Base-by-base conservation (phyloP, 108 stramenopile species). In the Fistulifera solaris region DNA sequence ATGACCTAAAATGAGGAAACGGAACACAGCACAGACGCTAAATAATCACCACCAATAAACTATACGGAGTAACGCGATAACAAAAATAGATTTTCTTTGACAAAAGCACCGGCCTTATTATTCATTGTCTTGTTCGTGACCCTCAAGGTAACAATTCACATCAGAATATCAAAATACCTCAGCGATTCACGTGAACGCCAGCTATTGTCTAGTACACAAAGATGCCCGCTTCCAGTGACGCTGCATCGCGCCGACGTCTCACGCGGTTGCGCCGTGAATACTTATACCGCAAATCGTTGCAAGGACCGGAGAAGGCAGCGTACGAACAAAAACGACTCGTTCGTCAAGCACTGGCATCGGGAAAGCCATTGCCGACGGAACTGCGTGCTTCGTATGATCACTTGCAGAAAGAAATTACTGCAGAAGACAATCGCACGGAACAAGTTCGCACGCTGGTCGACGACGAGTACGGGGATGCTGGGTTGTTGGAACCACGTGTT, bases 221-320 rank as follows among this genome's bases (percentile, higher is more conserved):
- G n/a, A n/a, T n/a, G n/a, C 61, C 72, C 28, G 45, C 74, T 23
- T 68, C 80, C 8, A 50, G 65, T 46, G 56, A 77, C 27, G 68
- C 85, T 26, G 85, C 89, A 17, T 91, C 89, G 15, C 75, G 67
- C 27, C 90, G 98, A 41, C 87, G 96, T 24, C 83, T 95, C 48
- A 89, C 95, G 12, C 89, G 98, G n/a, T 66, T 98, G 19, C 93
- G 97, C 23, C 88, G 97, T 55, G 98, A 99, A 60, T 99, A 97
- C 58, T 69, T 99, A 24, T 97, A 97, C 61, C 75, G 93, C 38
- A 97, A 97, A 69, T 76, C 75, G 4, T 66, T 96, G 42, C 89
- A 94, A 28, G 82, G 92, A 44, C 61, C 65, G 40, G 85, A 94
- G 55, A 72, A 77, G 40, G 72, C 72, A 22, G 51, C 62, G 27